Base-by-base conservation (phyloP, 2,329 filamentous ascomycete species). In the Botrytis pseudocinerea region DNA sequence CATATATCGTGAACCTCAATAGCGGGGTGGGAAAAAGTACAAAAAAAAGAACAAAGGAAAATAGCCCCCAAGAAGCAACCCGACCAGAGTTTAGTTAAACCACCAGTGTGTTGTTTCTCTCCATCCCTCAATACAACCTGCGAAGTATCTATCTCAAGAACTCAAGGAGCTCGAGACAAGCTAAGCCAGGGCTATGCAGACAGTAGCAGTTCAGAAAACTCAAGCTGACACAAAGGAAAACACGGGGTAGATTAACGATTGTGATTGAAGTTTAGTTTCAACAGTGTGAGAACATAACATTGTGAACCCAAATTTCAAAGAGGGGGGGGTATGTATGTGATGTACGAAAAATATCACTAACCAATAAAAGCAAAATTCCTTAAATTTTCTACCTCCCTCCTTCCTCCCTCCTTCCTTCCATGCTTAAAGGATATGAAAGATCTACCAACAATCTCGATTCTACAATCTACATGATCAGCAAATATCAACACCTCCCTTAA, bases 1-100 rank as follows among this genome's bases (percentile, higher is more conserved):
- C 35, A 51, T 22, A 22, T 14, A 51, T 51, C 48, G 25, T 25
- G 22, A 51, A 12, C 48, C 22, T 14, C 48, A 14, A 51, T 22
- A 51, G 48, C 14, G 10, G 25, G 25, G 48, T 35, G 35, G 35
- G 35, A 35, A 51, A 25, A n/a, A n/a, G 46, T 12, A 10, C 9
- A 12, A 9, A 25, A 51, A 51, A n/a, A n/a, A 4, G 25, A n/a
- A 51, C 4, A 22, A 51, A n/a, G 48, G 1, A 51, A 5, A n/a
- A 14, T 1, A 4, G 10, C 22, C 14, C 48, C 0, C 25, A 51
- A 51, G 25, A 12, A 14, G 4, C 48, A 6, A 51, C n/a, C 4
- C 4, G 10, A 51, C 4, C 4, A 4, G n/a, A 2, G 46, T 4
- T 25, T 5, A 2, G 46, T 4, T 25, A 1, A 5, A 25, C 9